A percentile compares a stretch with the other conserved stretches of the same genome.
Evolutionary conservation across 176 grass and related monocot species (phyloP).

Genomic region (Canna indica): DNA sequence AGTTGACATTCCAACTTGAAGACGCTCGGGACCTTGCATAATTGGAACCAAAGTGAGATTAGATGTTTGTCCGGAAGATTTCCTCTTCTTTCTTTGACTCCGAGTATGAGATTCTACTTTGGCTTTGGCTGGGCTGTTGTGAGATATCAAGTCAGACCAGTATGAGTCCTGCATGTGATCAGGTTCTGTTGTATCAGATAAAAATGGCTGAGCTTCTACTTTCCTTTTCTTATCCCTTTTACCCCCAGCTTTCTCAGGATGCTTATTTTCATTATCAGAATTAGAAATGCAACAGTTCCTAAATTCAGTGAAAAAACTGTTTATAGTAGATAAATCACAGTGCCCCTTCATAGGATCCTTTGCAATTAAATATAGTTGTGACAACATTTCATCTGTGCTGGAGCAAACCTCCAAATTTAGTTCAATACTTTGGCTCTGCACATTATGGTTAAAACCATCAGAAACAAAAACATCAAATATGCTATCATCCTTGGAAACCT

Average conservation of each 20-base stretch:
- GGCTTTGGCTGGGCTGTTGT: slow-evolving; percentile 17
- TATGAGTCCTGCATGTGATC: slow-evolving; percentile 98
- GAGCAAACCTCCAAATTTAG: slow-evolving; percentile 45
- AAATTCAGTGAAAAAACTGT: slow-evolving; percentile 73
- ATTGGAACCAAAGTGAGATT: slow-evolving; percentile 5
- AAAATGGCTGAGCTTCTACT: slow-evolving; percentile 6
- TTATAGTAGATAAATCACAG: slow-evolving; percentile 27
- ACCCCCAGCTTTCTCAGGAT: slow-evolving; percentile 38
- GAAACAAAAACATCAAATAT: slow-evolving; percentile 82
- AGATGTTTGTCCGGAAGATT: slow-evolving; percentile 21
- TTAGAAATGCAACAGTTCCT: slow-evolving; percentile 58
- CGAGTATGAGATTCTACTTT: slow-evolving; percentile 6
- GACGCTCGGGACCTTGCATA: slow-evolving; percentile 6
- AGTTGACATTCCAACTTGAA: slow-evolving; percentile 29
- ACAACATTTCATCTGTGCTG: slow-evolving; percentile 56
- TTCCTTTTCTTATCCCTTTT: slow-evolving; percentile 72
- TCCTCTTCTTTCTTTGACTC: slow-evolving; percentile 16
- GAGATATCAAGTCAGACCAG: slow-evolving; percentile 83
- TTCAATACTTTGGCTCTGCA: slow-evolving; percentile 47
- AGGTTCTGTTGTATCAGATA: neutral
- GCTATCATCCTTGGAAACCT: slow-evolving; percentile 41
- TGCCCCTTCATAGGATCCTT: slow-evolving; percentile 45
- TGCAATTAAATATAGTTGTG: slow-evolving; percentile 48
- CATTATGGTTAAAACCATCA: slow-evolving; percentile 36
- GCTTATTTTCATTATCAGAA: slow-evolving; percentile 42